A percentile compares a stretch with the other conserved stretches of the same genome.
phyloP scores from a whole-genome alignment of 2,329 filamentous ascomycete genomes.

The Apiospora pterosperma region DNA sequence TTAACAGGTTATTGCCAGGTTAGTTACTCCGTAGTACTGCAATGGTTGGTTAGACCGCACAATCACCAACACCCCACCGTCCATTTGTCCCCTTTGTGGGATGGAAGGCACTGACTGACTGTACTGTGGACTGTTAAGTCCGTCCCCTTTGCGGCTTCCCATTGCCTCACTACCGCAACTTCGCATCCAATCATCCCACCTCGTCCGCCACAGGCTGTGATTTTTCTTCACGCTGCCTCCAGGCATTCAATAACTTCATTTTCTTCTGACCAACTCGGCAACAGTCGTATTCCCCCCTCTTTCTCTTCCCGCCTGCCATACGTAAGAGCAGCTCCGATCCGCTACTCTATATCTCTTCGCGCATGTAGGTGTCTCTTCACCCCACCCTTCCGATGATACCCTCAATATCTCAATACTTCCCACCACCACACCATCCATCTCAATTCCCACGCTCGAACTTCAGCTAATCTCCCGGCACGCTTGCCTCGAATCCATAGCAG shows the following conservation, averaged over 20 bases:
- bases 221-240: neutral
- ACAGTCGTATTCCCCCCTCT: neutral
- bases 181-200: slow-evolving; percentile 1
- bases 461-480: neutral
- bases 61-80: neutral
- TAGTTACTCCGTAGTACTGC: no score
- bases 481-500: neutral
- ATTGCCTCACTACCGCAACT: neutral
- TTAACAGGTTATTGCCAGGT: no score
- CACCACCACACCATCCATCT: neutral
- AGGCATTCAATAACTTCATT: neutral
- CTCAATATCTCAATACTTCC: neutral
- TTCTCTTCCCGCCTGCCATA: neutral
- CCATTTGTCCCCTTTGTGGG: neutral
- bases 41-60: no score
- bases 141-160: neutral
- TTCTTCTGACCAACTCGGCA: neutral
- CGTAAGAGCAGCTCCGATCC: neutral
- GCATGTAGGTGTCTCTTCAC: neutral
- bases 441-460: neutral
- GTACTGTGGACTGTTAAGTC: neutral
- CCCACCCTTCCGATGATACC: neutral
- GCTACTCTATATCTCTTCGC: neutral
- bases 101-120: neutral
- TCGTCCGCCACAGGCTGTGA: neutral